These are phyloP conservation scores for Tripterygium wilfordii DNA, from an alignment of 177 flowering plant species.

Conservation along the genomic window DNA sequence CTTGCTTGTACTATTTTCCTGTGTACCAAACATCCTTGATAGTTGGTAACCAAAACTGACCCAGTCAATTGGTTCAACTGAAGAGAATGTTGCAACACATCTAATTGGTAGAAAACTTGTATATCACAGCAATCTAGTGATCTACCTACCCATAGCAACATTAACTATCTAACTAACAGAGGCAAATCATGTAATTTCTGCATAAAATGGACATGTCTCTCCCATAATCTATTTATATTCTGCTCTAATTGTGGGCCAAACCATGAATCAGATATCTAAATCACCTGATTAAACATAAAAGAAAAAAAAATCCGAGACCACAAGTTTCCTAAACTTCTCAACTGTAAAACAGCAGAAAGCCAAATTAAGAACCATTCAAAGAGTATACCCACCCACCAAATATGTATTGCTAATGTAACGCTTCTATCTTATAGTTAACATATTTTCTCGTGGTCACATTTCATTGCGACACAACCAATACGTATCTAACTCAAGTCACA, in stretches of 20 bases:
- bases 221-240: neutral
- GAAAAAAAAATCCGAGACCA: conserved; percentile 14
- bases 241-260: neutral
- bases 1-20: no score
- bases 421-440: neutral
- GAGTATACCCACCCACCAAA: conserved; percentile 18
- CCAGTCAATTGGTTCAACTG: no score
- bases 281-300: neutral
- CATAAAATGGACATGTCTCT: no score
- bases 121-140: no score
- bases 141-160: no score
- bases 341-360: conserved; percentile 24
- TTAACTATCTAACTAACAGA: no score
- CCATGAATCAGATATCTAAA: neutral
- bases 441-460: neutral
- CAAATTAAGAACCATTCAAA: conserved; percentile 19
- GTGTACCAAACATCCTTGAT: no score
- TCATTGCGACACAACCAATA: neutral
- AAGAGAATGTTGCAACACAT: no score
- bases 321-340: conserved; percentile 25
- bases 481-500: no score
- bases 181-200: no score
- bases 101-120: no score
- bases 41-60: no score
- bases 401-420: neutral